These are phyloP conservation scores for Falciphora oryzae DNA, from an alignment of 2,329 filamentous ascomycete species.

Conservation along the genomic window DNA sequence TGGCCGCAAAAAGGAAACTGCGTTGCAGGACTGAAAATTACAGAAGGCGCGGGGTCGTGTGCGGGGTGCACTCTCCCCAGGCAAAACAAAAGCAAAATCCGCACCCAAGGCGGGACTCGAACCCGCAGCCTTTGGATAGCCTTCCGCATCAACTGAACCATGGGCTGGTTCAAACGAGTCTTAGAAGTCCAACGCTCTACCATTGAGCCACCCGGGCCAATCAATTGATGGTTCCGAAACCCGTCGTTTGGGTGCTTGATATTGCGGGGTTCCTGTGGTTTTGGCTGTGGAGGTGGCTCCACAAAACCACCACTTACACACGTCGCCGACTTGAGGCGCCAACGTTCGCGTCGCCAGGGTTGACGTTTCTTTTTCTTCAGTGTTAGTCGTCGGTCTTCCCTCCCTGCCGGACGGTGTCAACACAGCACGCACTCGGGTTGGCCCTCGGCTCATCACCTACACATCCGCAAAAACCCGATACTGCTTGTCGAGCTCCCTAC, in stretches of 20 bases:
- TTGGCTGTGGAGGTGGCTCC: not conserved
- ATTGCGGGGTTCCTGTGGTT: not conserved
- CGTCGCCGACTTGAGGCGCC: no score
- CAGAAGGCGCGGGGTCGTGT: not conserved
- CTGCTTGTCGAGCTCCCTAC: not conserved
- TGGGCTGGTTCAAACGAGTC: not conserved
- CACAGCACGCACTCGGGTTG: not conserved
- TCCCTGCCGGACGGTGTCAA: no score
- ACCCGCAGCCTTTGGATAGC: slow-evolving; percentile 9
- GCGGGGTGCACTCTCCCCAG: not conserved
- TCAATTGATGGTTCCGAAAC: not conserved
- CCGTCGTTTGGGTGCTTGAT: not conserved
- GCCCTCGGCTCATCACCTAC: no score
- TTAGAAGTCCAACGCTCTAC: slow-evolving; percentile 11
- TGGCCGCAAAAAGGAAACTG: no score
- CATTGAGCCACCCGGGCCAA: slow-evolving; percentile 11
- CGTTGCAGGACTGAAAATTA: no score
- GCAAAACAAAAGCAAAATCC: not conserved
- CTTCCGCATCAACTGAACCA: slow-evolving; percentile 2
- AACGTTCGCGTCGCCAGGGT: no score
- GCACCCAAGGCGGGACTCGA: slow-evolving; percentile 9
- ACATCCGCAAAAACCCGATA: no score
- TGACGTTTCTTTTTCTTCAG: no score
- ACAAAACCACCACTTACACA: no score
- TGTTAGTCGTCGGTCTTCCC: no score